These are phyloP conservation scores for Neurospora sp. DNA, from an alignment of 2,329 filamentous ascomycete genomes.

Conservation along the genomic window DNA sequence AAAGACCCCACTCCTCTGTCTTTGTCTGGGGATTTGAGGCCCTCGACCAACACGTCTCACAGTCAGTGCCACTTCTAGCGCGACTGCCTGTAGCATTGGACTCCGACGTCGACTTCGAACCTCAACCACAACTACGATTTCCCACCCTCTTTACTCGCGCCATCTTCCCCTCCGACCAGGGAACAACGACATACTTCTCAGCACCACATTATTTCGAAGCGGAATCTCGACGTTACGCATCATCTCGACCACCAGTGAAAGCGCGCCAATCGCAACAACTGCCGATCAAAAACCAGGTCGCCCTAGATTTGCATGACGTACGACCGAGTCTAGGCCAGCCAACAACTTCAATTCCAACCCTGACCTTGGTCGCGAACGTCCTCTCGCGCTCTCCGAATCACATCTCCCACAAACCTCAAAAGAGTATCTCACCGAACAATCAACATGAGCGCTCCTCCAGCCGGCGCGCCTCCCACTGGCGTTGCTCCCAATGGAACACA, in stretches of 20 bases:
- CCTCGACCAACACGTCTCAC: not conserved
- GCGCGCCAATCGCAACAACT: not conserved
- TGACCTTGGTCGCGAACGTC: not conserved
- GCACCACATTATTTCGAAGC: not conserved
- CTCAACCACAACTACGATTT: not conserved
- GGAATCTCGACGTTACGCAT: not conserved
- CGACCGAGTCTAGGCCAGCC: not conserved
- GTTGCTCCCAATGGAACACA: constrained; percentile 4
- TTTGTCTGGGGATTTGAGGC: not conserved
- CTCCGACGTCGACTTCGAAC: not conserved
- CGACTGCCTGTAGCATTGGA: not conserved
- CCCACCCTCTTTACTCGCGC: not conserved
- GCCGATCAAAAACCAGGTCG: not conserved
- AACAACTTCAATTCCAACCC: not conserved
- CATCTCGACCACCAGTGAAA: not conserved
- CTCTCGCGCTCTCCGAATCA: not conserved
- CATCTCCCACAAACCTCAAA: not conserved
- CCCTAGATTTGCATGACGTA: not conserved
- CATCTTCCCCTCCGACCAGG: not conserved
- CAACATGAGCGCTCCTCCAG: constrained; percentile 36
- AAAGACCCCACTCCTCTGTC: not conserved
- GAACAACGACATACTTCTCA: not conserved
- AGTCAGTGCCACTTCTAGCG: not conserved
- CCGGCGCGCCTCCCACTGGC: constrained; percentile 22
- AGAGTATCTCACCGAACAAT: not conserved